Evolutionary conservation across 345 rosid genomes (phyloP).

Genomic region (Pelargonium nanum): DNA sequence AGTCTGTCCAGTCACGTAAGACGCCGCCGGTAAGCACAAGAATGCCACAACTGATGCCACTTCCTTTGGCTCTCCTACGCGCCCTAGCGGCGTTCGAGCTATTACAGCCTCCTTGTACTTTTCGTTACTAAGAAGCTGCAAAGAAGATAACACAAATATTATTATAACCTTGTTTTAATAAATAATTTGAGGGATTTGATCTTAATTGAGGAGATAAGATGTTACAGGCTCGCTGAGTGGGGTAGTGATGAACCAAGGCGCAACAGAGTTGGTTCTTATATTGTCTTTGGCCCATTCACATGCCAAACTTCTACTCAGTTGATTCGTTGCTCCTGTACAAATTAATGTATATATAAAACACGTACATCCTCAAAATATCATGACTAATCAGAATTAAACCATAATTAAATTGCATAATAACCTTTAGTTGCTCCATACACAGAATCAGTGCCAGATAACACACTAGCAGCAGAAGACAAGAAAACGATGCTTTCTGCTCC

Average conservation of each 20-base stretch:
- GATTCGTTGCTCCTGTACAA: conserved; percentile 31
- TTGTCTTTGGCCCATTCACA: conserved; percentile 49
- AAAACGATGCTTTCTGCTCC: conserved; percentile 18
- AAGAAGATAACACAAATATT: background rate
- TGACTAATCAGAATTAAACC: background rate
- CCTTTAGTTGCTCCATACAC: conserved; percentile 7
- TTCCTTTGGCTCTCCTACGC: conserved; percentile 43
- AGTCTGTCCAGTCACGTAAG: conserved; percentile 57
- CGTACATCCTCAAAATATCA: background rate
- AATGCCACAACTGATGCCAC: conserved; percentile 42
- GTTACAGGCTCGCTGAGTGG: conserved; percentile 12
- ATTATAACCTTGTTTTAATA: background rate
- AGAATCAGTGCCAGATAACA: background rate
- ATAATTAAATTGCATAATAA: background rate
- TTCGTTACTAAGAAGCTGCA: background rate
- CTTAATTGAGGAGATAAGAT: background rate
- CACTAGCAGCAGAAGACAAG: conserved; percentile 1
- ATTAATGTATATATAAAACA: background rate
- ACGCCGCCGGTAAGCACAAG: conserved; percentile 53
- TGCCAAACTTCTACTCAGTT: conserved; percentile 33
- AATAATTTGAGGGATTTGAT: background rate
- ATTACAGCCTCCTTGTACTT: conserved; percentile 11
- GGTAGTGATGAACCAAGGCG: conserved; percentile 25
- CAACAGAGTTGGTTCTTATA: conserved; percentile 32
- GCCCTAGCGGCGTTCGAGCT: conserved; percentile 37